Evolutionary conservation across 345 rosid genomes (phyloP).

Genomic region (Populus deltoides): DNA sequence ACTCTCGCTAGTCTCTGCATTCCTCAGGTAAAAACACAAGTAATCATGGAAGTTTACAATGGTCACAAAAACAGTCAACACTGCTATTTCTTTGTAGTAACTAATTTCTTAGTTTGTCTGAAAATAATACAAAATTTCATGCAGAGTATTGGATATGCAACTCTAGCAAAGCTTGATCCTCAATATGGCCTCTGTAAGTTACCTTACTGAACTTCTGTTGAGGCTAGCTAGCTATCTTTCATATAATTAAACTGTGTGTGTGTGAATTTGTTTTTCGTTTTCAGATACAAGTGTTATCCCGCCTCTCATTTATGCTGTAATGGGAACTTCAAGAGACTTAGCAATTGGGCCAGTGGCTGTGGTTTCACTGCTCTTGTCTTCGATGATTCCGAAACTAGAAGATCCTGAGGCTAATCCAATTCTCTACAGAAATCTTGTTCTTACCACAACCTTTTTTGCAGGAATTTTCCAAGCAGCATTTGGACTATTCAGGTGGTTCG

Average conservation of each 20-base stretch:
- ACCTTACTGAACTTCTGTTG: not conserved
- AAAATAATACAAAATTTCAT: not conserved
- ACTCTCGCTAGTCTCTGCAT: constrained; percentile 97
- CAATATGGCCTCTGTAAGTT: constrained; percentile 88
- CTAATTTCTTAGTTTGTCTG: not conserved
- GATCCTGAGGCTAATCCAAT: constrained; percentile 65
- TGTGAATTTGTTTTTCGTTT: not conserved
- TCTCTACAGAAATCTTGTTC: constrained; percentile 60
- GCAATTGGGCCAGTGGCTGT: constrained; percentile 96
- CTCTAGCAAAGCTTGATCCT: constrained; percentile 91
- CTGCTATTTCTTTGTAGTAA: not conserved
- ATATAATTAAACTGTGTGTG: not conserved
- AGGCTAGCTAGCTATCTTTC: not conserved
- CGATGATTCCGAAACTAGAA: constrained; percentile 59
- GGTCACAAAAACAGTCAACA: not conserved
- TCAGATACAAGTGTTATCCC: constrained; percentile 87
- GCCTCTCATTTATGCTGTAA: constrained; percentile 75
- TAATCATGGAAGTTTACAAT: not conserved
- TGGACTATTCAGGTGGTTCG: constrained; percentile 60
- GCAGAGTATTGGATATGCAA: constrained; percentile 93
- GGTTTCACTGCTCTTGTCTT: constrained; percentile 74
- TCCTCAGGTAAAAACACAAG: constrained; percentile 62
- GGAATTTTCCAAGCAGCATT: constrained; percentile 79
- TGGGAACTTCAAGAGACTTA: constrained; percentile 92
- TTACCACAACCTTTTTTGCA: constrained; percentile 77